Percentiles rank a stretch among this genome's conserved stretches.
Evolutionary conservation across 106 monocot genomes (phyloP).

Genomic region (Amphibolis antarctica): DNA sequence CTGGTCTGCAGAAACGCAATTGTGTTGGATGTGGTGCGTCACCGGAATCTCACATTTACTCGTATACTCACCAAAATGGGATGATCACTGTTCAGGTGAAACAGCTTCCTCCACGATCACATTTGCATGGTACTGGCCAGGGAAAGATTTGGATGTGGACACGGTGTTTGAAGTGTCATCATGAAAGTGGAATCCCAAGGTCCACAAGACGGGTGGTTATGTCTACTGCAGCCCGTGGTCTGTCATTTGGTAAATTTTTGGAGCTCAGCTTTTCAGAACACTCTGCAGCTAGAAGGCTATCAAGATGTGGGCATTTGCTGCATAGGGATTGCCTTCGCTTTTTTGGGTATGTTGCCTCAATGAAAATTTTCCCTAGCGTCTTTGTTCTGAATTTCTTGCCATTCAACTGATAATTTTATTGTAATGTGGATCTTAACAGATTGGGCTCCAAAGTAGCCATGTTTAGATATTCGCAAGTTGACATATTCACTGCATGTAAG

Average conservation of each 20-base stretch:
- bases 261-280: slow-evolving; percentile 82
- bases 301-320: slow-evolving; percentile 77
- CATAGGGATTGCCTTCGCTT: slow-evolving; percentile 81
- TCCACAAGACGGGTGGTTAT: slow-evolving; percentile 53
- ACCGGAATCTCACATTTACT: slow-evolving; percentile 65
- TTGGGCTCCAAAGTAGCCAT: slow-evolving; percentile 73
- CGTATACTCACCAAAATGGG: slow-evolving; percentile 82
- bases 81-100: slow-evolving; percentile 64
- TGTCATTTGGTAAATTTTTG: slow-evolving; percentile 95
- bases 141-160: slow-evolving; percentile 99
- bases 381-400: not conserved
- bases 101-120: slow-evolving; percentile 11
- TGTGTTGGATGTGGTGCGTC: slow-evolving; percentile 62
- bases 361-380: not conserved
- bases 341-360: slow-evolving; percentile 59
- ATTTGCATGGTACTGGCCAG: slow-evolving; percentile 46
- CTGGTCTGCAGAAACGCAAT: slow-evolving; percentile 36
- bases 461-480: slow-evolving; percentile 73
- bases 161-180: slow-evolving; percentile 69
- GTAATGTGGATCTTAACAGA: slow-evolving; percentile 22
- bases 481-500: slow-evolving; percentile 64
- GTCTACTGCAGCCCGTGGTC: slow-evolving; percentile 55
- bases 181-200: slow-evolving; percentile 30
- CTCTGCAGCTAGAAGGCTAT: slow-evolving; percentile 49
- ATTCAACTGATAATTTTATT: not conserved